phyloP scores from a whole-genome alignment of 2,329 filamentous ascomycete genomes.

The Escovopsis sp. region DNA sequence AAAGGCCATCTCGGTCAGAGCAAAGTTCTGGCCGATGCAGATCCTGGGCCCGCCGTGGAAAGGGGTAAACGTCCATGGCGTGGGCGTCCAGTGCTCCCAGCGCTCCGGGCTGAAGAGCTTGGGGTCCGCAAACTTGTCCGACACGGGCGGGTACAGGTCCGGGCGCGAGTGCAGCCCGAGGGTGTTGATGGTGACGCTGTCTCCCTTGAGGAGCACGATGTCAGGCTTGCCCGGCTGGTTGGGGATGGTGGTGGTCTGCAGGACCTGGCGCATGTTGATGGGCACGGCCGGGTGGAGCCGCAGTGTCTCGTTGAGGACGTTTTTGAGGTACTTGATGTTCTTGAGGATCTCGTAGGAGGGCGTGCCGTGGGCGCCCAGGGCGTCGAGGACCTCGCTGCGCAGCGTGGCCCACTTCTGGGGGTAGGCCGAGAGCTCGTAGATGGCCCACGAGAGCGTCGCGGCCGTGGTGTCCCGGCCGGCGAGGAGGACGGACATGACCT shows the following conservation, averaged over 20 bases:
- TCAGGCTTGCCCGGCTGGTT: slow-evolving; percentile 14
- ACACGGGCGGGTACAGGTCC: slow-evolving; percentile 31
- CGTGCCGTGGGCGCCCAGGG: slow-evolving; percentile 45
- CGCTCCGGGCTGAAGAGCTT: slow-evolving; percentile 33
- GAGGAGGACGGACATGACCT: slow-evolving; percentile 58
- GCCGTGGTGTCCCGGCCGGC: slow-evolving; percentile 83
- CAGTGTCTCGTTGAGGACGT: slow-evolving; percentile 61
- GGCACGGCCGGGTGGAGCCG: slow-evolving; percentile 66
- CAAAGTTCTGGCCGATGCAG: slow-evolving; percentile 46
- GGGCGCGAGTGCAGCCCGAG: slow-evolving; percentile 35
- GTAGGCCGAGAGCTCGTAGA: slow-evolving; percentile 65
- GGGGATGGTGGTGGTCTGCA: slow-evolving; percentile 8
- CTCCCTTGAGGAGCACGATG: slow-evolving; percentile 30
- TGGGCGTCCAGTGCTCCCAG: slow-evolving; percentile 36
- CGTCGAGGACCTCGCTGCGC: slow-evolving; percentile 52
- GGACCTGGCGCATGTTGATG: slow-evolving; percentile 50
- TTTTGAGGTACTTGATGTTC: slow-evolving; percentile 67
- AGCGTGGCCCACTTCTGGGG: slow-evolving; percentile 54
- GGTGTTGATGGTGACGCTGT: slow-evolving; percentile 34
- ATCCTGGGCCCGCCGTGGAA: slow-evolving; percentile 38
- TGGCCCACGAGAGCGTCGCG: slow-evolving; percentile 60
- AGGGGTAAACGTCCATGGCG: slow-evolving; percentile 38
- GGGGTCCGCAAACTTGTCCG: slow-evolving; percentile 20
- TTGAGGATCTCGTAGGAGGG: slow-evolving; percentile 75
- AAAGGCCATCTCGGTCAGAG: slow-evolving; percentile 42